Percentiles rank a stretch among this genome's conserved stretches.
Conservation (phyloP, 2,329 filamentous ascomycete genomes). For the Paracorniculantispora psalliotae region DNA sequence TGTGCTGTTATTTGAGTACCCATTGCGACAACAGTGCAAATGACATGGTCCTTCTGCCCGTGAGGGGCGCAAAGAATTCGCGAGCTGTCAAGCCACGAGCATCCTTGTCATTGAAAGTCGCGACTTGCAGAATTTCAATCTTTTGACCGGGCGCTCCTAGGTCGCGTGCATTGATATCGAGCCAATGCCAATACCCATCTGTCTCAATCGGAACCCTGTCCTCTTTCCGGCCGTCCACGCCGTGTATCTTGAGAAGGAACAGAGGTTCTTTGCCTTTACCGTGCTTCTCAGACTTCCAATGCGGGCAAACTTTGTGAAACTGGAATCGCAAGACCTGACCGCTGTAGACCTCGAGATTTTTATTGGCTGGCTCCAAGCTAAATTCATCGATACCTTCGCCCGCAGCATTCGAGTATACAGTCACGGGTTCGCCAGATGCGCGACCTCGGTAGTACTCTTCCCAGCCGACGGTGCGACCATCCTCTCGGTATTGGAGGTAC, state of each 20-base stretch:
- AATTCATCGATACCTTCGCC: slow-evolving; percentile 50
- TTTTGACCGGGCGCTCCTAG: slow-evolving; percentile 66
- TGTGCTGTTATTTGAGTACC: too few relatives aligned
- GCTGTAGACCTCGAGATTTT: slow-evolving; percentile 56
- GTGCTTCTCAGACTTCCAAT: slow-evolving; percentile 71
- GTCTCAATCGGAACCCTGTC: slow-evolving; percentile 67
- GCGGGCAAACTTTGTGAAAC: slow-evolving; percentile 72
- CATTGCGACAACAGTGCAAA: slow-evolving; percentile 43
- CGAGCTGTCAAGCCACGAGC: slow-evolving; percentile 45
- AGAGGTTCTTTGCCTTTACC: slow-evolving; percentile 62
- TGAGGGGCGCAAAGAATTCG: slow-evolving; percentile 40
- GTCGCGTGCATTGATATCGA: slow-evolving; percentile 62
- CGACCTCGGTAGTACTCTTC: slow-evolving; percentile 74
- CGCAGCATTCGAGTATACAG: slow-evolving; percentile 39
- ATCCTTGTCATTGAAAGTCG: slow-evolving; percentile 39
- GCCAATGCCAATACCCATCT: slow-evolving; percentile 78
- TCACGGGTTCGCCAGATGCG: slow-evolving; percentile 42
- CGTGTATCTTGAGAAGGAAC: slow-evolving; percentile 64
- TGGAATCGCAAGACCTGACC: slow-evolving; percentile 65
- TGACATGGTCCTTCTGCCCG: slow-evolving; percentile 40
- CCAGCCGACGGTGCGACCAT: slow-evolving; percentile 66
- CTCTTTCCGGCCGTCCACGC: slow-evolving; percentile 60
- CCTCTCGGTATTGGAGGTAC: slow-evolving; percentile 66
- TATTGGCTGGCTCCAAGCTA: slow-evolving; percentile 51
- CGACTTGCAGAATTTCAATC: slow-evolving; percentile 60